These are phyloP conservation scores for Xylaria castorea DNA, from an alignment of 495 filamentous ascomycete species.

Conservation along the genomic window DNA sequence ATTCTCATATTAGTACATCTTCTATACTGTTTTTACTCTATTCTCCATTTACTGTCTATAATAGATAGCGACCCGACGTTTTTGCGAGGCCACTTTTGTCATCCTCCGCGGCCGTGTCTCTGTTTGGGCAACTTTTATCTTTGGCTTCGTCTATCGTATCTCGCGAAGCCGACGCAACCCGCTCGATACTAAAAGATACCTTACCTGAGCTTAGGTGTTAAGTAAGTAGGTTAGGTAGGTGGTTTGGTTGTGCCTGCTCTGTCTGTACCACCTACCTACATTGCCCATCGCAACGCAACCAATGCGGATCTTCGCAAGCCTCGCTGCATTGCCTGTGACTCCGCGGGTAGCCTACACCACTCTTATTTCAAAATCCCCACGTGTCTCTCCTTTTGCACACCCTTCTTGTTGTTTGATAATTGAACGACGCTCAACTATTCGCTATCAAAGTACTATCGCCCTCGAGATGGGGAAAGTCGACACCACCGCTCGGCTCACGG, in stretches of 20 bases:
- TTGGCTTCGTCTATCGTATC: not conserved
- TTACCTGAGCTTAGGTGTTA: not conserved
- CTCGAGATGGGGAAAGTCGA: conserved; percentile 83
- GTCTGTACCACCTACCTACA: conserved; percentile 10
- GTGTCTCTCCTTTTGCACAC: conserved; percentile 6
- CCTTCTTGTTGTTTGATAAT: not conserved
- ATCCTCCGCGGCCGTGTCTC: not conserved
- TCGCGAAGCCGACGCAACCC: conserved; percentile 22
- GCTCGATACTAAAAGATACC: not conserved
- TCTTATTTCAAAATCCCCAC: conserved; percentile 13
- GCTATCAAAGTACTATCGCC: conserved; percentile 34
- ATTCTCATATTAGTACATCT: not conserved
- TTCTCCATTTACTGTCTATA: not conserved
- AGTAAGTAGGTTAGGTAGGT: conserved; percentile 2
- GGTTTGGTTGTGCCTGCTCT: conserved; percentile 5
- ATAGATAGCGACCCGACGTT: not conserved
- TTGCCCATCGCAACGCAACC: conserved; percentile 22
- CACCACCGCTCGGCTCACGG: conserved; percentile 76
- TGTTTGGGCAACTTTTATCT: not conserved
- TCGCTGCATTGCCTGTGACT: conserved; percentile 31
- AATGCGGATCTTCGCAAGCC: conserved; percentile 32
- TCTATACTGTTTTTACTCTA: not conserved
- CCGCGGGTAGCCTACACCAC: conserved; percentile 25
- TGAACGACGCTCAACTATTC: conserved; percentile 21
- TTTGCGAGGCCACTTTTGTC: not conserved